phyloP scores from a whole-genome alignment of 805 yeast species.

The Candida germanica region DNA sequence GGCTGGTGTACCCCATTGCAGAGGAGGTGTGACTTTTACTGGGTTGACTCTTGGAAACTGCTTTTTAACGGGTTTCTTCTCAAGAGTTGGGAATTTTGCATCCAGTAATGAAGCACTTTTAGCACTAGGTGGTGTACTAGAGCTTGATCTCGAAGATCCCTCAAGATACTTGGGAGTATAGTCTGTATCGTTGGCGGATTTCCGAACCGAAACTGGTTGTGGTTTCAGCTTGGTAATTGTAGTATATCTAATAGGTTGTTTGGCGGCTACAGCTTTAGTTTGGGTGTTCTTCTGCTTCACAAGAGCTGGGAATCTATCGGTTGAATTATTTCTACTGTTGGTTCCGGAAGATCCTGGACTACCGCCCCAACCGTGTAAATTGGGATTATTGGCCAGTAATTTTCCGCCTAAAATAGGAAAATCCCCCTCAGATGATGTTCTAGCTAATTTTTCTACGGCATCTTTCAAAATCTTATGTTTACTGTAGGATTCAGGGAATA shows the following conservation, averaged over 20 bases:
- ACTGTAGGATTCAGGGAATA: constrained; percentile 41
- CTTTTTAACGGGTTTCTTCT: constrained; percentile 35
- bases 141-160: constrained; percentile 18
- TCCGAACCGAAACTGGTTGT: constrained; percentile 12
- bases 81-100: constrained; percentile 48
- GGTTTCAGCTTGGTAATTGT: constrained; percentile 21
- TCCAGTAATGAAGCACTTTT: neutral
- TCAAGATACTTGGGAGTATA: constrained; percentile 34
- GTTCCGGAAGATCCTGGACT: constrained; percentile 2
- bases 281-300: constrained; percentile 17
- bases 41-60: constrained; percentile 61
- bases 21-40: constrained; percentile 14
- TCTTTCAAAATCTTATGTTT: constrained; percentile 9
- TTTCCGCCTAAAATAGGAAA: constrained; percentile 49
- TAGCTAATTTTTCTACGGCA: constrained; percentile 15
- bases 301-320: constrained; percentile 35
- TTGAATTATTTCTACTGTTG: constrained; percentile 12
- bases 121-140: constrained; percentile 10
- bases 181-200: constrained; percentile 17
- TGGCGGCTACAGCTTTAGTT: constrained; percentile 10
- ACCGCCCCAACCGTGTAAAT: constrained; percentile 26
- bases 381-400: constrained; percentile 7
- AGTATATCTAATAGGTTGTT: constrained; percentile 34
- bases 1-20: constrained; percentile 19
- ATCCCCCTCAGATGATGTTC: constrained; percentile 11